Conservation (phyloP, 306 rosid species). For the Prunus davidiana region DNA sequence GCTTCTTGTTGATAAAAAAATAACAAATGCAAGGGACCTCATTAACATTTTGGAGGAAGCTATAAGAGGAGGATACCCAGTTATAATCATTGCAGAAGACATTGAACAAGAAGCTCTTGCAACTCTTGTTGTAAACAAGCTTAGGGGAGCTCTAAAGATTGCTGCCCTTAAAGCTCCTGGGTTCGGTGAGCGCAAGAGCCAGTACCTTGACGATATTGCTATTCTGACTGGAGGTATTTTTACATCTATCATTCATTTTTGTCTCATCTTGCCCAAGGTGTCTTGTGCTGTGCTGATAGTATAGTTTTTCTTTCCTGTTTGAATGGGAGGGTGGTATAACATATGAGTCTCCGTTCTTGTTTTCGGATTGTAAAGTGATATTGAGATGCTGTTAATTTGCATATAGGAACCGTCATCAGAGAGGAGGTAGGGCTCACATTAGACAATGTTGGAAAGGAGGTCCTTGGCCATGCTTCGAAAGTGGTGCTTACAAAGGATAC, state of each 20-base stretch:
- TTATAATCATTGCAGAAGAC: constrained; percentile 83
- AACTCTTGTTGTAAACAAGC: constrained; percentile 93
- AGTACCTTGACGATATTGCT: constrained; percentile 97
- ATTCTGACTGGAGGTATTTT: constrained; percentile 81
- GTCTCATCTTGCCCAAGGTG: background rate
- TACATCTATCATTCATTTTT: background rate
- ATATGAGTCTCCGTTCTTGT: background rate
- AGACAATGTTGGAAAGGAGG: constrained; percentile 94
- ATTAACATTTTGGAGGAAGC: constrained; percentile 89
- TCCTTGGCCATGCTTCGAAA: constrained; percentile 86
- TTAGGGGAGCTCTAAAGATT: constrained; percentile 93
- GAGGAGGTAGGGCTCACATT: constrained; percentile 92
- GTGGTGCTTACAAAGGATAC: constrained; percentile 93
- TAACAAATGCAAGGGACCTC: constrained; percentile 92
- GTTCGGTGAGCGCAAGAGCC: constrained; percentile 99
- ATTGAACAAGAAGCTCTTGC: constrained; percentile 98
- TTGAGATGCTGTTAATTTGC: constrained; percentile 9
- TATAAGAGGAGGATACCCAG: constrained; percentile 84
- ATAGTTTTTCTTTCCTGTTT: background rate
- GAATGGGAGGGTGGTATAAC: background rate
- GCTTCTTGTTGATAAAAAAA: constrained; percentile 93
- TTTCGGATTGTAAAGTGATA: background rate
- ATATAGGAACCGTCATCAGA: constrained; percentile 83
- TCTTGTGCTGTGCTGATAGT: background rate
- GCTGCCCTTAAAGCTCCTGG: constrained; percentile 99